Evolutionary conservation across 2,329 filamentous ascomycete genomes (phyloP).

Genomic region (Mycogone perniciosa): DNA sequence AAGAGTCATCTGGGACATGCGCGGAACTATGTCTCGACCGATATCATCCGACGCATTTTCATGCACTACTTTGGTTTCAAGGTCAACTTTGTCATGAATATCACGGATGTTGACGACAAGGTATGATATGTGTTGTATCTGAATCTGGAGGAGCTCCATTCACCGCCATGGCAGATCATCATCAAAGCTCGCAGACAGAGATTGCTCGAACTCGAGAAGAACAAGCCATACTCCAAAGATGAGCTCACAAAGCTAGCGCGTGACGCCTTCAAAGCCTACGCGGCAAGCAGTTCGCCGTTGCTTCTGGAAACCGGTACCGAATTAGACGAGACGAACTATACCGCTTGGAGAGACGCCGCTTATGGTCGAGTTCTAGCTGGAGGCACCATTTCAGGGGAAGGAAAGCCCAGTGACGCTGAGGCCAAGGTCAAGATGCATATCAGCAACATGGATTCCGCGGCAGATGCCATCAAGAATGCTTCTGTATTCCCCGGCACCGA

Average conservation of each 20-base stretch:
- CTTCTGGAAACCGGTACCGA: conserved; percentile 37
- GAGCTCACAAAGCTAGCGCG: conserved; percentile 43
- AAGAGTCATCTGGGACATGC: conserved; percentile 78
- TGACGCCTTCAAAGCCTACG: conserved; percentile 50
- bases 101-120: conserved; percentile 78
- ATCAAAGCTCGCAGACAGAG: conserved; percentile 67
- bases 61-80: conserved; percentile 77
- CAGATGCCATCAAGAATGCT: conserved; percentile 40
- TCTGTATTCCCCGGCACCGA: conserved; percentile 50
- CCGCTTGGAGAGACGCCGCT: conserved; percentile 40
- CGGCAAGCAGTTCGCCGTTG: conserved; percentile 48
- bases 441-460: conserved; percentile 51
- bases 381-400: conserved; percentile 49
- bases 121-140: conserved; percentile 27
- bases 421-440: conserved; percentile 90
- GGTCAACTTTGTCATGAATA: conserved; percentile 87
- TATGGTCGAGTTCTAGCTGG: conserved; percentile 52
- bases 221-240: conserved; percentile 52
- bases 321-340: conserved; percentile 46
- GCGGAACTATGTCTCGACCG: conserved; percentile 84
- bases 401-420: conserved; percentile 66
- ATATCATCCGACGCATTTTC: conserved; percentile 79
- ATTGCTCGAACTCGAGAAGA: conserved; percentile 70
- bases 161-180: conserved; percentile 41
- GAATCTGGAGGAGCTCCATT: neutral